A percentile compares a stretch with the other conserved stretches of the same genome.
Conservation (phyloP, 1,139 yeast species). For the Blastobotrys illinoisensis region DNA sequence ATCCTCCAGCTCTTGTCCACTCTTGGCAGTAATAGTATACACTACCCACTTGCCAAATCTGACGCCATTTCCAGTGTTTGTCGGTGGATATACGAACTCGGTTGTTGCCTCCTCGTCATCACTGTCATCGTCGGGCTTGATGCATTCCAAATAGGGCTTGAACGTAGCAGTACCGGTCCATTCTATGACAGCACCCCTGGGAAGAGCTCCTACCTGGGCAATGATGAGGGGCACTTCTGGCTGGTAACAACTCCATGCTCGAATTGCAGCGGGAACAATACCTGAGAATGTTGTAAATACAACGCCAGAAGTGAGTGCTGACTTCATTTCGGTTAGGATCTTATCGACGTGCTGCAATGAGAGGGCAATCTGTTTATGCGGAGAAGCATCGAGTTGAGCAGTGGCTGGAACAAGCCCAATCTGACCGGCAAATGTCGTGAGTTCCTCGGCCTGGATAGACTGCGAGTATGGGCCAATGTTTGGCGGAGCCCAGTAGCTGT, state of each 20-base stretch:
- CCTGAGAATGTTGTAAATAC: conserved; percentile 47
- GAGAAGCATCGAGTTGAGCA: conserved; percentile 40
- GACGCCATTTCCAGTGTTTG: not conserved
- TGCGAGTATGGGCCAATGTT: conserved; percentile 98
- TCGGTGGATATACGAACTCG: conserved; percentile 5
- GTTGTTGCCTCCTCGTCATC: conserved; percentile 8
- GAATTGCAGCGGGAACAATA: conserved; percentile 32
- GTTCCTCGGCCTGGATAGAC: conserved; percentile 48
- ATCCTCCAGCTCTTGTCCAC: not conserved
- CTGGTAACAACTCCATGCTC: conserved; percentile 36
- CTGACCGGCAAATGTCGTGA: conserved; percentile 82
- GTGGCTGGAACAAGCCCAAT: conserved; percentile 74
- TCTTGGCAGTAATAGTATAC: not conserved
- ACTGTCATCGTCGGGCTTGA: conserved; percentile 20
- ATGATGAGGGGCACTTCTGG: conserved; percentile 29
- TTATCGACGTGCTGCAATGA: conserved; percentile 55
- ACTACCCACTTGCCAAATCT: not conserved
- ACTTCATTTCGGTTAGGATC: conserved; percentile 1
- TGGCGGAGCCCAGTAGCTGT: conserved; percentile 97
- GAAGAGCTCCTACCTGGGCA: conserved; percentile 58
- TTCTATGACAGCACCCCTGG: conserved; percentile 66
- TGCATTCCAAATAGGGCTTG: conserved; percentile 16
- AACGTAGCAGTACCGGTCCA: conserved; percentile 46
- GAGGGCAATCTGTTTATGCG: conserved; percentile 39
- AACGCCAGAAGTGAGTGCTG: conserved; percentile 39